Base-by-base conservation (phyloP, 495 filamentous ascomycete genomes). In the Xanthoparmelia taractica region DNA sequence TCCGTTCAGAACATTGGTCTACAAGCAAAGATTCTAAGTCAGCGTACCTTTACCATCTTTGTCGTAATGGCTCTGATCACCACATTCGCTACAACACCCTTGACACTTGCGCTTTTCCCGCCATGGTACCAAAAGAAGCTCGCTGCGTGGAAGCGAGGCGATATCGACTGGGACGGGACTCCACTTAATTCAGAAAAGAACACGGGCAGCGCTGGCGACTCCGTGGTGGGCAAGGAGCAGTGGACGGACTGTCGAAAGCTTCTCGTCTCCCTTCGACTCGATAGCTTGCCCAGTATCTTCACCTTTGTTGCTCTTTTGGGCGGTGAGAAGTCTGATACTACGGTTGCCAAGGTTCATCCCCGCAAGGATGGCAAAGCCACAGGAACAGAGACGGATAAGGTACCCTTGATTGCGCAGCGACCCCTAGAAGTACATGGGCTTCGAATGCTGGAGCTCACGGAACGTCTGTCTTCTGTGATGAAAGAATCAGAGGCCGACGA, bases 1-100 rank as follows among this genome's bases (percentile, higher is more conserved):
- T 41, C 29, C 12, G 38, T 38, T 2, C 63, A 95, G 89, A 98
- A 98, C 68, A 96, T 98, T 69, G 94, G 94, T 31, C 81, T 94
- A 20, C 88, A 96, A 81, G 94, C 94, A 29, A 86, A 86, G 58
- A 97, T 98, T 65, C 76, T 98, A 36, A 93, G 88, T 57, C 80
- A 82, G 31, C 83, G 85, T 34, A 96, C 94, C 1, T 98, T 98
- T 72, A 98, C 92, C 38, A 96, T 98, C 63, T 98, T 98, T 60
- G 94, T 98, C n/a, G 90, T 97, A 65, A 97, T 97, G 85, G 93
- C 94, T 38, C 78, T 97, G 12, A 83, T 96, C 45, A 96, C 92
- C 3, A 98, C 94, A 0, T 92, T 98, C 60, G 78, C 86, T 4
- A 97, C 94, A 0, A 96, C 93, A 0, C 94, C 94, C 0, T 71